Conservation (phyloP, 2,329 filamentous ascomycete species). For the Tolypocladium album region DNA sequence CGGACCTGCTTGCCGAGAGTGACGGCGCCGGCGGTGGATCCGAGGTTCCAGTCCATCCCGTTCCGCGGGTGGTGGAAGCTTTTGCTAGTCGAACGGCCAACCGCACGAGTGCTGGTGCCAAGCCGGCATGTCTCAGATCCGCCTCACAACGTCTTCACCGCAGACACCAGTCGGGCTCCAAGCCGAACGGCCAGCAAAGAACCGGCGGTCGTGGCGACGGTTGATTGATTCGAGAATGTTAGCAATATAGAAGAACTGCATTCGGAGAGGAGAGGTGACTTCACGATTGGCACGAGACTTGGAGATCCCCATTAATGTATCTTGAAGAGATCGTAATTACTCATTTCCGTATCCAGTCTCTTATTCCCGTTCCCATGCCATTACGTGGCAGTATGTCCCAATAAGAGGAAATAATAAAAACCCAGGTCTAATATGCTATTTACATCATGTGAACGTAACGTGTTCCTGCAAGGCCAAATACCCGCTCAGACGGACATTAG, state of each 20-base stretch:
- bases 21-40: not conserved
- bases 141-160: no score
- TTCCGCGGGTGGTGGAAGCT: not conserved
- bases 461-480: slow-evolving; percentile 7
- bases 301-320: not conserved
- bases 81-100: not conserved
- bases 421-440: slow-evolving; percentile 1
- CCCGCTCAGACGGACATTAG: slow-evolving; percentile 4
- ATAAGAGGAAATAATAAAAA: not conserved
- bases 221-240: no score
- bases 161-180: not conserved
- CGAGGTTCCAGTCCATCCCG: not conserved
- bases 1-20: not conserved
- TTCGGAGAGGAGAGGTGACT: not conserved
- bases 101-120: not conserved
- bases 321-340: not conserved
- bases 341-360: not conserved
- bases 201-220: not conserved
- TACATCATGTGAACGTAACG: slow-evolving; percentile 10
- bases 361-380: not conserved
- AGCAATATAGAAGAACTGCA: no score
- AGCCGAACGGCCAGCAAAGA: not conserved
- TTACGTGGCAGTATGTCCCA: not conserved
- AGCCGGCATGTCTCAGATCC: not conserved
- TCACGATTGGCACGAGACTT: not conserved